Percentiles rank a stretch among this genome's conserved stretches.
phyloP scores from a whole-genome alignment of 140 eudicot species.

The Anethum foeniculum region DNA sequence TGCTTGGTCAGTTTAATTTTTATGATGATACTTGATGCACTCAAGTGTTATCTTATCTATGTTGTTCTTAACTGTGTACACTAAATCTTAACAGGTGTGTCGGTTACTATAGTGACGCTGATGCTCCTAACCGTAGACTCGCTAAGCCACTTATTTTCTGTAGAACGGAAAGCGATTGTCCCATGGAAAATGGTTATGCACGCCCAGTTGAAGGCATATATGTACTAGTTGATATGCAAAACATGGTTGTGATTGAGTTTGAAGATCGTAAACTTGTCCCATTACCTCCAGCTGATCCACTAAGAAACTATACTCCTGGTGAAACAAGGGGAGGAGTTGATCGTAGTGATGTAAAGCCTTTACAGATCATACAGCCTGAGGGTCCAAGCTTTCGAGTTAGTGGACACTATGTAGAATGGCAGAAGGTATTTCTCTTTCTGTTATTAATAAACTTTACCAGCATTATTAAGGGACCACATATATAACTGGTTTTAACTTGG shows the following conservation, averaged over 20 bases:
- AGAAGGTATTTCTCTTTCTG: conserved; percentile 49
- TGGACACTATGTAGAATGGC: conserved; percentile 94
- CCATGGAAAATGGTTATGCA: conserved; percentile 98
- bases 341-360: conserved; percentile 93
- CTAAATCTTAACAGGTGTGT: conserved; percentile 65
- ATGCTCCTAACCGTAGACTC: conserved; percentile 86
- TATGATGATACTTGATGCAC: not conserved
- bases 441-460: not conserved
- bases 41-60: not conserved
- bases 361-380: conserved; percentile 80
- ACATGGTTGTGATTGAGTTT: conserved; percentile 83
- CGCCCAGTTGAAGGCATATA: conserved; percentile 99
- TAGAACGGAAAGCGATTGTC: conserved; percentile 96
- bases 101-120: conserved; percentile 85
- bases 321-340: conserved; percentile 99
- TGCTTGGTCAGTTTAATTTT: conserved; percentile 65
- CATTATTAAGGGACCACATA: not conserved
- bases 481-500: conserved; percentile 13
- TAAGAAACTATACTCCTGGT: conserved; percentile 94
- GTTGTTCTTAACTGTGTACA: not conserved
- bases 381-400: conserved; percentile 96
- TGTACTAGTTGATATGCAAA: conserved; percentile 91
- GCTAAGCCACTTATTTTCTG: conserved; percentile 99
- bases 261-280: conserved; percentile 98
- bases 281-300: conserved; percentile 94